Conservation (phyloP, 768 basidiomycete genomes). For the Suillus bovinus region DNA sequence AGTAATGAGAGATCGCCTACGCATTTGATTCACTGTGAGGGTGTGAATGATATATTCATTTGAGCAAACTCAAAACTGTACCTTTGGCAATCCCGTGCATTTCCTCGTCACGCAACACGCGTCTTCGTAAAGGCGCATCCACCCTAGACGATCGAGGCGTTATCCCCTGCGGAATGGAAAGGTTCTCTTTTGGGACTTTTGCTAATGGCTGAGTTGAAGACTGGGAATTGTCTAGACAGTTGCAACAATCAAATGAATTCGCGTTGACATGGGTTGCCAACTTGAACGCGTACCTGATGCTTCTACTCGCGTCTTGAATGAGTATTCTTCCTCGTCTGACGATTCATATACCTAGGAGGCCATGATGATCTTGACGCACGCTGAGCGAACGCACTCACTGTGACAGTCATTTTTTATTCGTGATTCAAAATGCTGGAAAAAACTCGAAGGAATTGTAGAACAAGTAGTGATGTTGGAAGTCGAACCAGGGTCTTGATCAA, state of each 20-base stretch:
- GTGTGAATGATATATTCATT: not conserved
- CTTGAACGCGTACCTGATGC: not conserved
- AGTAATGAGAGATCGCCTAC: not conserved
- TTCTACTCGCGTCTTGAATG: not conserved
- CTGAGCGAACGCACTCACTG: not conserved
- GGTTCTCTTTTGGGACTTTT: too few species aligned
- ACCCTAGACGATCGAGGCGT: not conserved
- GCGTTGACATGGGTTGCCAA: not conserved
- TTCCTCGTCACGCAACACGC: not conserved
- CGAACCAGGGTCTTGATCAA: not conserved
- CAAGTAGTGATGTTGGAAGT: too few species aligned
- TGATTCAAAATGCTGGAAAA: not conserved
- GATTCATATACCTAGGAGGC: not conserved
- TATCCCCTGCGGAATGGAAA: not conserved
- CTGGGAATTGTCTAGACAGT: not conserved
- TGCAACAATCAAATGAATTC: not conserved
- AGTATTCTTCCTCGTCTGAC: not conserved
- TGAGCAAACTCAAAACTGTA: not conserved
- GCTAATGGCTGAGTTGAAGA: not conserved
- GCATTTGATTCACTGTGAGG: not conserved
- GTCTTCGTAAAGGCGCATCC: not conserved
- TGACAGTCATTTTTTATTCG: not conserved
- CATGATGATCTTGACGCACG: not conserved
- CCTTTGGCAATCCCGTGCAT: not conserved
- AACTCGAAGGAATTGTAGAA: not conserved